phyloP scores from a whole-genome alignment of 768 basidiomycete genomes.

The Cystobasidium onofrii region DNA sequence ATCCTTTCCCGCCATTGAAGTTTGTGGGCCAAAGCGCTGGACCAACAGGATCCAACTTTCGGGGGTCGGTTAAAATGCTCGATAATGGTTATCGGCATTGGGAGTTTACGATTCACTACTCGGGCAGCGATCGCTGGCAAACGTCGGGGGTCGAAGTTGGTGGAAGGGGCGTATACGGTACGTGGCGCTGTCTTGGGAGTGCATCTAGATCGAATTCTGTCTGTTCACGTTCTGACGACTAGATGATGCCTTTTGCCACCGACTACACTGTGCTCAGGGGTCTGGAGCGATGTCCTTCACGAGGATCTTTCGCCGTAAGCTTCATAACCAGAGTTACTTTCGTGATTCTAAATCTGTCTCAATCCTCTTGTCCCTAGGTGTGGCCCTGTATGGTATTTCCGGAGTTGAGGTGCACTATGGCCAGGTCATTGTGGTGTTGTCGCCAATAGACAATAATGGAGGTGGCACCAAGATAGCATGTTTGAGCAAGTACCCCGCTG shows the following conservation, averaged over 20 bases:
- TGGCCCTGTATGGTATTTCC: conserved; percentile 28
- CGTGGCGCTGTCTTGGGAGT: background rate
- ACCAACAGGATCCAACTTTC: conserved; percentile 10
- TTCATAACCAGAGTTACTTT: too few species aligned
- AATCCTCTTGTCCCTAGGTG: too few species aligned
- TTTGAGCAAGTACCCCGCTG: too few species aligned
- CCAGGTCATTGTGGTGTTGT: too few species aligned
- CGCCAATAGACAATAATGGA: too few species aligned
- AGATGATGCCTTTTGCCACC: background rate
- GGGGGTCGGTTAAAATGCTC: background rate
- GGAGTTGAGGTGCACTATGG: background rate
- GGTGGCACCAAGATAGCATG: too few species aligned
- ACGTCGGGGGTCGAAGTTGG: conserved; percentile 19
- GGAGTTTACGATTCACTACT: conserved; percentile 16
- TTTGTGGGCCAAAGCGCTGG: background rate
- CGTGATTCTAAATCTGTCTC: too few species aligned
- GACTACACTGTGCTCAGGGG: background rate
- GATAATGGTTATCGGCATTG: background rate
- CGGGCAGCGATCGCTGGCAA: conserved; percentile 12
- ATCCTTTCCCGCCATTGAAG: conserved; percentile 1
- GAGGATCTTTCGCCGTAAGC: conserved; percentile 31
- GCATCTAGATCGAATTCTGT: too few species aligned
- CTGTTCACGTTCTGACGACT: too few species aligned
- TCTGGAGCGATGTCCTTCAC: conserved; percentile 20
- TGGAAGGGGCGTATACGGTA: conserved; percentile 6